Evolutionary conservation across 345 rosid genomes (phyloP).

Genomic region (Aquilaria yunnanensis): DNA sequence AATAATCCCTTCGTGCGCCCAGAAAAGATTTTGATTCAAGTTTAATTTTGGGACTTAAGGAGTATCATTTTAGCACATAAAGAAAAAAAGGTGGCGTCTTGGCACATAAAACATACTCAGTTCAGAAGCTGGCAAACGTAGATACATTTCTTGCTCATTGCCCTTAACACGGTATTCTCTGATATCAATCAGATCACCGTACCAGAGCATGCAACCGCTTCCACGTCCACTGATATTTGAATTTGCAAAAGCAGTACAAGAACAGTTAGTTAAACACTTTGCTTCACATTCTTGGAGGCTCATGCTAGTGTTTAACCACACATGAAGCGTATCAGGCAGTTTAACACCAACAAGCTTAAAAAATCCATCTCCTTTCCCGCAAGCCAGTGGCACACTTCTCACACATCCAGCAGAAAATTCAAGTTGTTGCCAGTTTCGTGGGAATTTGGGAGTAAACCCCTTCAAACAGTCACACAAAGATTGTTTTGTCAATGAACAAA

Average conservation of each 20-base stretch:
- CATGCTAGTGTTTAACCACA: background rate
- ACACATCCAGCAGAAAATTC: constrained; percentile 1
- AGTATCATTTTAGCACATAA: too few species aligned
- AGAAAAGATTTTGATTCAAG: too few species aligned
- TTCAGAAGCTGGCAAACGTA: constrained; percentile 7
- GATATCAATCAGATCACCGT: constrained; percentile 2
- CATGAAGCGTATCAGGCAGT: constrained; percentile 4
- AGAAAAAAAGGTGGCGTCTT: too few species aligned
- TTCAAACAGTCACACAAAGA: constrained; percentile 6
- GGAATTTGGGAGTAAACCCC: background rate
- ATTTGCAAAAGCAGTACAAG: constrained; percentile 1
- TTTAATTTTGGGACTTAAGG: too few species aligned
- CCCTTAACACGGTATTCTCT: background rate
- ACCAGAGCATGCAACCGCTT: constrained; percentile 7
- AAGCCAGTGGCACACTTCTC: constrained; percentile 1
- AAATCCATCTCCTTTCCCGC: constrained; percentile 6
- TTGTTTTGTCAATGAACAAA: background rate
- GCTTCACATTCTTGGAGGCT: constrained; percentile 6
- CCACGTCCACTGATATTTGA: background rate
- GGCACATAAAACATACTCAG: background rate
- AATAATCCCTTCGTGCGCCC: too few species aligned
- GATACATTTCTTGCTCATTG: constrained; percentile 3
- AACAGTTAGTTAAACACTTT: constrained; percentile 2
- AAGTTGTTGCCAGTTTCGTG: background rate
- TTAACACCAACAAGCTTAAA: background rate